Evolutionary conservation across 31 red algal genomes (phyloP).

Genomic region (Endocladia muricata): DNA sequence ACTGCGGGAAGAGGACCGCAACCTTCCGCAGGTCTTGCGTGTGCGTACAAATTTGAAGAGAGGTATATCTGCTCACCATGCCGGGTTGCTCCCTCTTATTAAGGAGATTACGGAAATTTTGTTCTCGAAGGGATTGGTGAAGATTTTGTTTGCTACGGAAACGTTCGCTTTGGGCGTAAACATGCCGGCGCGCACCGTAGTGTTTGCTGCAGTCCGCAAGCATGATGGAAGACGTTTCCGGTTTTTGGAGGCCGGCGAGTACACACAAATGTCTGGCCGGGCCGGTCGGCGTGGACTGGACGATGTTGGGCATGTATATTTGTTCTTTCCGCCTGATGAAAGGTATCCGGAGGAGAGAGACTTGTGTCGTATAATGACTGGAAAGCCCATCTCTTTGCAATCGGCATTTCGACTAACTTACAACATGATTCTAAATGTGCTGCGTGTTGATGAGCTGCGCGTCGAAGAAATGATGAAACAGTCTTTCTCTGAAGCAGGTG

Average conservation of each 20-base stretch:
- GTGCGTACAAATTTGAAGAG: slow-evolving; percentile 36
- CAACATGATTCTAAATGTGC: slow-evolving; percentile 79
- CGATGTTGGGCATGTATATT: slow-evolving; percentile 62
- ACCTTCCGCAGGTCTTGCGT: slow-evolving; percentile 41
- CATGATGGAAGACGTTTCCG: slow-evolving; percentile 54
- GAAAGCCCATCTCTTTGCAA: slow-evolving; percentile 28
- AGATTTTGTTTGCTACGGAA: slow-evolving; percentile 75
- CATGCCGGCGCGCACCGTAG: slow-evolving; percentile 68
- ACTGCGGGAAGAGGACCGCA: slow-evolving; percentile 39
- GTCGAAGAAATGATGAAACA: slow-evolving; percentile 75
- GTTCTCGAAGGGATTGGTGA: slow-evolving; percentile 65
- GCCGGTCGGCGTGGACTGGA: slow-evolving; percentile 77
- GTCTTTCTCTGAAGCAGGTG: slow-evolving; percentile 56
- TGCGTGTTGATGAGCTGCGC: slow-evolving; percentile 61
- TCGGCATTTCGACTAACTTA: slow-evolving; percentile 75
- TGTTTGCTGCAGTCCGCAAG: slow-evolving; percentile 62
- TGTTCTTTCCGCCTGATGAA: slow-evolving; percentile 55
- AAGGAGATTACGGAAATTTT: slow-evolving; percentile 74
- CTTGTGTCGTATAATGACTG: slow-evolving; percentile 54
- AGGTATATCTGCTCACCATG: slow-evolving; percentile 68
- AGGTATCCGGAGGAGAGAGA: slow-evolving; percentile 28
- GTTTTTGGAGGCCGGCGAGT: slow-evolving; percentile 52
- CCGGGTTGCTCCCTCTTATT: slow-evolving; percentile 69
- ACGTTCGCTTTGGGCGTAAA: slow-evolving; percentile 83
- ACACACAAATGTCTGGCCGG: slow-evolving; percentile 79